phyloP scores from a whole-genome alignment of 768 basidiomycete genomes.

The Phanerochaete carnosa region DNA sequence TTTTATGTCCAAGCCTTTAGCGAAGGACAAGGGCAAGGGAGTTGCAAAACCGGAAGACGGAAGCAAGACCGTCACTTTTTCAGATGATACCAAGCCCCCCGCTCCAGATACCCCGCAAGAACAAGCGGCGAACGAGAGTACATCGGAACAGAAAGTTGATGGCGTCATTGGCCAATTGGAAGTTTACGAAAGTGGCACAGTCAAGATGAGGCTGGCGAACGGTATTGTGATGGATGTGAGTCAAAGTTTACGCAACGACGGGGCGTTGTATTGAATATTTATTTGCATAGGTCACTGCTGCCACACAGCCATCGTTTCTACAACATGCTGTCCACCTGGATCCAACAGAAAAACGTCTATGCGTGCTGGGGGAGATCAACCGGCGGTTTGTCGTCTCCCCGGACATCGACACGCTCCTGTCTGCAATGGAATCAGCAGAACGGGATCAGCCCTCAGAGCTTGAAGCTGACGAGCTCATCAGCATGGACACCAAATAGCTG shows the following conservation, averaged over 20 bases:
- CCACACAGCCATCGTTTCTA: slow-evolving; percentile 82
- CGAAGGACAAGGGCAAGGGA: slow-evolving; percentile 32
- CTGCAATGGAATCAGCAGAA: slow-evolving; percentile 59
- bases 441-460: slow-evolving; percentile 23
- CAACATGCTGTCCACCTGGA: slow-evolving; percentile 84
- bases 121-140: slow-evolving; percentile 14
- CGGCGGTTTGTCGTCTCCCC: slow-evolving; percentile 84
- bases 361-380: slow-evolving; percentile 82
- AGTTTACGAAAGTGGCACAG: slow-evolving; percentile 78
- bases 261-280: background rate
- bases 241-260: slow-evolving; percentile 8
- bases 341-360: slow-evolving; percentile 49
- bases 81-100: slow-evolving; percentile 54
- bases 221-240: slow-evolving; percentile 82
- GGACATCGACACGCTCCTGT: slow-evolving; percentile 71
- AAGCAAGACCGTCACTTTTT: slow-evolving; percentile 61
- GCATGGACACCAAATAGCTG: slow-evolving; percentile 44
- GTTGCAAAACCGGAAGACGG: slow-evolving; percentile 11
- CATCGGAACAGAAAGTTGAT: slow-evolving; percentile 41
- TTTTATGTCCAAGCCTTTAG: slow-evolving; percentile 45
- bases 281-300: slow-evolving; percentile 62
- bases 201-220: slow-evolving; percentile 82
- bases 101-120: slow-evolving; percentile 28
- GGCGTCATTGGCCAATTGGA: slow-evolving; percentile 84
- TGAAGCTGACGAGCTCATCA: slow-evolving; percentile 47